Percentiles rank a stretch among this genome's conserved stretches.
These are phyloP conservation scores for Tetraselmis striata DNA, from an alignment of 139 green algal species.

Conservation along the genomic window DNA sequence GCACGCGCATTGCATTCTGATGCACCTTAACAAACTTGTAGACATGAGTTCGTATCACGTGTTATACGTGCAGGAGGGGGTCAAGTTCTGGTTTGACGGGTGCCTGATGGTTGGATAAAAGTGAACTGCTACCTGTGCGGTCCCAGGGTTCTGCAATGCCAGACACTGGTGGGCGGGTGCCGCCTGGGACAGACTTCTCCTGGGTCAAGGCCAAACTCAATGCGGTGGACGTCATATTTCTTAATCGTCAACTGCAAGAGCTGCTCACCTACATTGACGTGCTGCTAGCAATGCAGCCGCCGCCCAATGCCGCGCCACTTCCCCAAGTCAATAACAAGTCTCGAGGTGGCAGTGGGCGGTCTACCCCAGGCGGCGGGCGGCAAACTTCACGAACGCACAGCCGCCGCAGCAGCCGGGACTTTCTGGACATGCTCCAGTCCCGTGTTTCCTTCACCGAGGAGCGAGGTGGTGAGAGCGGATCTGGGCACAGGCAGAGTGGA, in stretches of 20 bases:
- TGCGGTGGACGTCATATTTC: not conserved
- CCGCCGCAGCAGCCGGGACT: not conserved
- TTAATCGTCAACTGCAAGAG: constrained; percentile 18
- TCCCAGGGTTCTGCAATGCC: not conserved
- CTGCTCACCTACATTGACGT: constrained; percentile 36
- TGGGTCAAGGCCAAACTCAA: not conserved
- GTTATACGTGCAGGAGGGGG: too few relatives aligned
- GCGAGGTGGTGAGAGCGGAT: too few relatives aligned
- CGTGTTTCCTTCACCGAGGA: not conserved
- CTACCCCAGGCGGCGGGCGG: not conserved
- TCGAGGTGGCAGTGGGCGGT: not conserved
- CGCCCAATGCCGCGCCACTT: not conserved
- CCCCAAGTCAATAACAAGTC: too few relatives aligned
- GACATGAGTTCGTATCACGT: not conserved
- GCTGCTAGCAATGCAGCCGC: constrained; percentile 36
- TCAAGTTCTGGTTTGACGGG: too few relatives aligned
- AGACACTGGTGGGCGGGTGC: not conserved
- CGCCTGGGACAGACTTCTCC: not conserved
- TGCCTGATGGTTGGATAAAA: too few relatives aligned
- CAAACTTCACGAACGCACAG: not conserved
- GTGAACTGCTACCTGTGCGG: too few relatives aligned
- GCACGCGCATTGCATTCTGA: not conserved
- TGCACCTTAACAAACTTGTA: not conserved
- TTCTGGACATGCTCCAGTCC: not conserved
- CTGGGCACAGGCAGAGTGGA: too few relatives aligned